Evolutionary conservation across 805 yeast genomes (phyloP), one percentile per base, ranked within the genome.

Genomic region (Metschnikowia henanensis): DNA sequence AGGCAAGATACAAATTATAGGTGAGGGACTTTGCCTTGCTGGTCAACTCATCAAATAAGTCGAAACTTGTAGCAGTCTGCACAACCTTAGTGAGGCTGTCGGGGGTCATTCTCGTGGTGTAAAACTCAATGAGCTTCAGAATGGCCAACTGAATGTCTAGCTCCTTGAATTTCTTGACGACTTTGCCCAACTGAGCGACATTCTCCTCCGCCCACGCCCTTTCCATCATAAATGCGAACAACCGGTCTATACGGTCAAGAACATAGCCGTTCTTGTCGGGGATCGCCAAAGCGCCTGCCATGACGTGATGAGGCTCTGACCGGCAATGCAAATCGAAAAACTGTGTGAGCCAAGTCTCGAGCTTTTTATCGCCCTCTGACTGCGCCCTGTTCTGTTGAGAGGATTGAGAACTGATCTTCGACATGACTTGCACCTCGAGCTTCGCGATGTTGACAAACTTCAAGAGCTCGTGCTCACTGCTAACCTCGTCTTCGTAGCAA

Each of bases 231-330:
- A 66, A 51, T 4, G 67, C 64, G 46, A 77, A 72, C 39, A 75
- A 65, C 9, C 70, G 60, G 22, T 73, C 79, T 42, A 74, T 70
- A 21, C 75, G 59, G 47, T 69, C 75, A 23, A 64, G 58, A 31
- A 76, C 60, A 48, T 72, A 72, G 12, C 44, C 65, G 30, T 65
- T 68, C 39, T 70, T 71, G 37, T 72, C 73, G 10, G 70, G 61
- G 16, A 73, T 59, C 20, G 76, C 62, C 39, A 77, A 61, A 30
- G 81, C 75, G 10, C 84, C 89, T 18, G 80, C 68, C 9, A 83
- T 76, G 42, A 85, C 71, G 51, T 78, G 77, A 53, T 84, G 89
- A 4, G 91, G 90, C 39, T 76, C 83, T 6, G 72, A 68, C 51
- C 70, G 58, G 49, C 66, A 66, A 51, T 71, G 74, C 49, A 67